Evolutionary conservation across 768 basidiomycete species (phyloP).

Genomic region (Panaeolus cyanescens): DNA sequence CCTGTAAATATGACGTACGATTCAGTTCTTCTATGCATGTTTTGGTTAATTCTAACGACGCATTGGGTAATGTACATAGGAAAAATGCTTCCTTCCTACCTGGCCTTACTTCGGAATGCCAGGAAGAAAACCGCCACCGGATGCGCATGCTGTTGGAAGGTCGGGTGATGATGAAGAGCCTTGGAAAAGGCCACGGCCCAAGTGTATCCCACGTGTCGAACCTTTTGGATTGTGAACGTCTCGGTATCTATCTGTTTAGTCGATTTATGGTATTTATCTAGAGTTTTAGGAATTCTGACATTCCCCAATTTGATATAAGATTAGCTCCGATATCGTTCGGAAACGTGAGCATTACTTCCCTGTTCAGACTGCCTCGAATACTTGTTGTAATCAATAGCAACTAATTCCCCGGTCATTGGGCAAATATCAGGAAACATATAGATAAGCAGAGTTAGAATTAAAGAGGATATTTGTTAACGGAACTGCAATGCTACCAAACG

Average conservation of each 20-base stretch:
- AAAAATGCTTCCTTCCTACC: conserved; percentile 45
- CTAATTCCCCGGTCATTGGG: no score
- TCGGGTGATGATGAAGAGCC: neutral
- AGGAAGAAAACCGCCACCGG: conserved; percentile 1
- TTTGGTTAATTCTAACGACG: neutral
- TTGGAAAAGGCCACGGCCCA: conserved; percentile 22
- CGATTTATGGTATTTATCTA: no score
- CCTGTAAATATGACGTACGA: conserved; percentile 46
- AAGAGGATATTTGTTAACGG: neutral
- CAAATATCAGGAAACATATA: no score
- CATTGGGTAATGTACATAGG: conserved; percentile 22
- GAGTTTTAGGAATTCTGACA: no score
- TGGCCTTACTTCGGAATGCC: conserved; percentile 37
- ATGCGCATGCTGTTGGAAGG: neutral
- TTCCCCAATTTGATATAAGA: no score
- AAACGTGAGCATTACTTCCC: no score
- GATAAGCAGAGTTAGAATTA: no score
- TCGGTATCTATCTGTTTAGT: no score
- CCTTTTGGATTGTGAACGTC: conserved; percentile 18
- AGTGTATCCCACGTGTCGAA: conserved; percentile 27
- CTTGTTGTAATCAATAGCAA: no score
- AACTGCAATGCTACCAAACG: neutral
- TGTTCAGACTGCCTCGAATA: no score
- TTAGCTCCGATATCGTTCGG: no score
- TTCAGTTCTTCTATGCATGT: neutral